Percentiles rank a stretch among this genome's conserved stretches.
These are phyloP conservation scores for Annona cherimola DNA, from an alignment of 164 flowering plant genomes.

Conservation along the genomic window DNA sequence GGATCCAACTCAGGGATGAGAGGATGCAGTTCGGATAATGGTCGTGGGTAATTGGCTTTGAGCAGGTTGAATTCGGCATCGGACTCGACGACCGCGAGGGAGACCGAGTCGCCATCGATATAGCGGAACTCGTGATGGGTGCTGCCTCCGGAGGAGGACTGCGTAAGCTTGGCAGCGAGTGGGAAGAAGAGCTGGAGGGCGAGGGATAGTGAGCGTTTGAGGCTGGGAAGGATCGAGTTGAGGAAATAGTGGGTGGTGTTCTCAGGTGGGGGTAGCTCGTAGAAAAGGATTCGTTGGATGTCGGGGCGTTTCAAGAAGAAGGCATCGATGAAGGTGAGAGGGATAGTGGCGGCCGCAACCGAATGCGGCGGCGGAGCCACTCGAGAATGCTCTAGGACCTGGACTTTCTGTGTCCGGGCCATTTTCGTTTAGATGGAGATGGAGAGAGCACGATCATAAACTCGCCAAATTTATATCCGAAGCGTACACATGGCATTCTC, in stretches of 20 bases:
- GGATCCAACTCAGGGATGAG: slow-evolving; percentile 3
- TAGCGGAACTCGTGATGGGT: slow-evolving; percentile 26
- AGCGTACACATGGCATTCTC: no score
- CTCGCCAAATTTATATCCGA: no score
- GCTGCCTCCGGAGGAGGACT: slow-evolving; percentile 12
- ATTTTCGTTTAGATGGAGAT: not conserved
- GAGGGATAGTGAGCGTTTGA: slow-evolving; percentile 34
- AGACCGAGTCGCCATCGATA: slow-evolving; percentile 28
- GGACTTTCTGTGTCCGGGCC: not conserved
- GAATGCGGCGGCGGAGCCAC: slow-evolving; percentile 15
- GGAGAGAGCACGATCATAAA: no score
- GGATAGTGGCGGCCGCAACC: slow-evolving; percentile 5
- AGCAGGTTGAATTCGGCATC: slow-evolving; percentile 5
- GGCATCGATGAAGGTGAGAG: slow-evolving; percentile 15
- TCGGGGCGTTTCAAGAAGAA: not conserved
- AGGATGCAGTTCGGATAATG: not conserved
- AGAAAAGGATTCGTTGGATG: slow-evolving; percentile 6
- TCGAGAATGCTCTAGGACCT: not conserved
- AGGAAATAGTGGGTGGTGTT: not conserved
- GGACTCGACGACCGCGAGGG: slow-evolving; percentile 17
- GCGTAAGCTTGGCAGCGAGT: slow-evolving; percentile 28
- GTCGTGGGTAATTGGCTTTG: not conserved
- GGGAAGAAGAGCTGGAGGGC: slow-evolving; percentile 40
- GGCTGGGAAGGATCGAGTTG: slow-evolving; percentile 14
- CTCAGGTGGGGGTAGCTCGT: not conserved